phyloP scores from a whole-genome alignment of 1,139 yeast species.

The Geotrichum bryndzae region DNA sequence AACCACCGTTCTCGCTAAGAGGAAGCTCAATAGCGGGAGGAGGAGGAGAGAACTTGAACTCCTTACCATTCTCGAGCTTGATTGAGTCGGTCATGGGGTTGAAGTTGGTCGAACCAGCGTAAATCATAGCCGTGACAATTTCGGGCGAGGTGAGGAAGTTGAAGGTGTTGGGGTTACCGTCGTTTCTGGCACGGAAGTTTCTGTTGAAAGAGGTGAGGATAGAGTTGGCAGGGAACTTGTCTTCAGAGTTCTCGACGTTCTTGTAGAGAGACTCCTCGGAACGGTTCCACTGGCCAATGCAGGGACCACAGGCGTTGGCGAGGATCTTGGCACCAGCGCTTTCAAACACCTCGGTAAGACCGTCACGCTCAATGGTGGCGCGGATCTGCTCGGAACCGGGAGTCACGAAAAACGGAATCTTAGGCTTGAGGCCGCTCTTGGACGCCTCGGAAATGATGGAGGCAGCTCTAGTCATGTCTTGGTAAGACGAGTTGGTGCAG shows the following conservation, averaged over 20 bases:
- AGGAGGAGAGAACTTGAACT: slow-evolving; percentile 72
- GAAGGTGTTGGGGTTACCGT: slow-evolving; percentile 95
- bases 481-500: slow-evolving; percentile 95
- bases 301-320: slow-evolving; percentile 98
- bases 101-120: slow-evolving; percentile 82
- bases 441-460: slow-evolving; percentile 82
- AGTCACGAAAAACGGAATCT: slow-evolving; percentile 85
- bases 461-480: slow-evolving; percentile 94
- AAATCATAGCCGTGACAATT: slow-evolving; percentile 92
- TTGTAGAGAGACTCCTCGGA: slow-evolving; percentile 21
- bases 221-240: slow-evolving; percentile 69
- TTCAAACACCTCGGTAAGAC: slow-evolving; percentile 71
- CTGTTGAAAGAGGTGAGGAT: slow-evolving; percentile 94
- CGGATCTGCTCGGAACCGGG: slow-evolving; percentile 99
- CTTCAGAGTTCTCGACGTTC: slow-evolving; percentile 69
- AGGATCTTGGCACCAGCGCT: slow-evolving; percentile 83
- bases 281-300: slow-evolving; percentile 99
- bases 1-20: slow-evolving; percentile 46
- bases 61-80: slow-evolving; percentile 55
- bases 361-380: slow-evolving; percentile 95
- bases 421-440: slow-evolving; percentile 80
- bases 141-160: slow-evolving; percentile 96
- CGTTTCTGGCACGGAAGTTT: slow-evolving; percentile 95
- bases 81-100: slow-evolving; percentile 82
- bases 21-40: slow-evolving; percentile 77